A percentile compares a stretch with the other conserved stretches of the same genome.
phyloP scores from a whole-genome alignment of 202 grass and related monocot genomes.

The Setaria italica region DNA sequence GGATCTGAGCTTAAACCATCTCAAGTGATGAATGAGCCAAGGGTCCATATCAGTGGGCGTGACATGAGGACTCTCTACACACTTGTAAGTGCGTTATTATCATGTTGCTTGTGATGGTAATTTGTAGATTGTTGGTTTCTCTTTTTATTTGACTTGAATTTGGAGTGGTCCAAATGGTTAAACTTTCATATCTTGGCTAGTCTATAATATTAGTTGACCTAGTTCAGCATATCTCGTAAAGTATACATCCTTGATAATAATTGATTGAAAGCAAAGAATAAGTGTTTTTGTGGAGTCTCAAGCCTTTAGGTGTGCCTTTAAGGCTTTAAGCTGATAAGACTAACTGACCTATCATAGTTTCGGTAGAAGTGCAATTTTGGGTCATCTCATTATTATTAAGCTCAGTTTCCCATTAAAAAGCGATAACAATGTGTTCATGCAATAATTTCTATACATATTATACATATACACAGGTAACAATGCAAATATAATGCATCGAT shows the following conservation, averaged over 20 bases:
- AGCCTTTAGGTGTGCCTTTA: conserved; percentile 6
- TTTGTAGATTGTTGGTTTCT: not conserved
- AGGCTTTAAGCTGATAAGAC: conserved; percentile 35
- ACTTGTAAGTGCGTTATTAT: conserved; percentile 69
- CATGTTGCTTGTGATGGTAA: not conserved
- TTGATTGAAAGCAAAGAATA: conserved; percentile 25
- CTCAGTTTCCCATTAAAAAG: not conserved
- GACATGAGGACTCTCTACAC: conserved; percentile 93
- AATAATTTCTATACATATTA: not conserved
- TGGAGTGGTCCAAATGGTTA: not conserved
- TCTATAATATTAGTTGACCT: conserved; percentile 27
- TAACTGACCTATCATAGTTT: conserved; percentile 30
- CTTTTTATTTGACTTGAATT: conserved; percentile 7
- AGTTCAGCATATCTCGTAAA: conserved; percentile 41
- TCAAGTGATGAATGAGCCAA: conserved; percentile 68
- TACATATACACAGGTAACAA: not conserved
- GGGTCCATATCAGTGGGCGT: conserved; percentile 65
- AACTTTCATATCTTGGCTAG: not conserved
- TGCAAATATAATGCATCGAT: not conserved
- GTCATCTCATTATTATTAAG: not conserved
- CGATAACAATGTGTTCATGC: not conserved
- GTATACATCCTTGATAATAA: conserved; percentile 19
- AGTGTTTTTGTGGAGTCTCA: conserved; percentile 11
- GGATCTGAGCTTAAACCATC: conserved; percentile 93
- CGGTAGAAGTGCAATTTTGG: not conserved